Base-by-base conservation (phyloP, 1,139 yeast genomes). In the Sugiyamaella grinbergsii region DNA sequence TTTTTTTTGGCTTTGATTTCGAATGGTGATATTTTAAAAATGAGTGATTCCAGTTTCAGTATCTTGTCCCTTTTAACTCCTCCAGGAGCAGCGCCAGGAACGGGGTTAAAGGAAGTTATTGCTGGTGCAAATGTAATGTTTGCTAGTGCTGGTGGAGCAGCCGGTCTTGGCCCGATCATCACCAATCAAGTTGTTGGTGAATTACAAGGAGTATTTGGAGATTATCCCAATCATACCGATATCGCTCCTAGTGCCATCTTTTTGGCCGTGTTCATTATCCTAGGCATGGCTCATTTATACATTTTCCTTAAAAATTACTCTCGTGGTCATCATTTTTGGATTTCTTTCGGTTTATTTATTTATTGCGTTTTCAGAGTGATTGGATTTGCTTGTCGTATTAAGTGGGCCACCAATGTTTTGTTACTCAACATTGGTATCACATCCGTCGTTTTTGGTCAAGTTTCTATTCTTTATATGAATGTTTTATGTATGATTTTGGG, bases 281-380 rank as follows among this genome's bases (percentile, higher is more conserved):
- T 85, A 18, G 68, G 72, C 2, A 22, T 80, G 2, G 71, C 76
- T 1, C 86, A 83, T 63, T 58, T 76, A 2, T 60, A 62, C 15
- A 68, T 85, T 5, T 85, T 82, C 58, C 24, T 64, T n/a, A 68
- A 75, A 45, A 82, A 85, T 67, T 67, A 60, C 53, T 58, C 71
- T 3, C 71, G 88, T 55, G 87, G 88, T 3, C 95, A 86, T 66
- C 71, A 76, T 56, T 85, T 86, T 66, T 79, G 75, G 69, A 65
- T 82, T 26, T 75, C 83, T 1, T 59, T 82, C 13, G 82, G 78
- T 0, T 78, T 85, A 70, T 74, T 76, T 2, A 63, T 78, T 46
- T 82, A 82, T 61, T 74, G 80, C 41, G 51, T 76, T 2, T 59
- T 81, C 60, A 75, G 85, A 62, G 67, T 77, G 42, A 54, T 83